A percentile compares a stretch with the other conserved stretches of the same genome.
Evolutionary conservation across 169 alveolate genomes (phyloP).

Genomic region (Plasmodium sp.): DNA sequence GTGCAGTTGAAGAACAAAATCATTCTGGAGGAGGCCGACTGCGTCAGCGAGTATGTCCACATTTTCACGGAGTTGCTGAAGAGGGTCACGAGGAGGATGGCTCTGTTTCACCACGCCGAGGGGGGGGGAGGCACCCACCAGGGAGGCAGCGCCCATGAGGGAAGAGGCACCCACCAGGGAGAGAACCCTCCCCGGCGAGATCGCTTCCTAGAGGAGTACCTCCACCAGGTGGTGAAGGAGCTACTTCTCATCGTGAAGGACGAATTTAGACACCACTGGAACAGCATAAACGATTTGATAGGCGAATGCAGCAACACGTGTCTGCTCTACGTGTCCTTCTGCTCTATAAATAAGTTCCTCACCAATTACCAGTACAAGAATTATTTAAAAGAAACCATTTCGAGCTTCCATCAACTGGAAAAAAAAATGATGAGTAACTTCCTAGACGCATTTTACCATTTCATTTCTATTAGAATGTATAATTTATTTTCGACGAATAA

Average conservation of each 20-base stretch:
- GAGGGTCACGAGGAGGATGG: background rate
- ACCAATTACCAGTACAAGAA: slow-evolving; percentile 4
- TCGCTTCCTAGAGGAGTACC: slow-evolving; percentile 29
- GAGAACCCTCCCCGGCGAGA: background rate
- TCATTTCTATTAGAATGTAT: slow-evolving; percentile 55
- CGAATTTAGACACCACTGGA: slow-evolving; percentile 68
- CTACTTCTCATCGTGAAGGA: slow-evolving; percentile 50
- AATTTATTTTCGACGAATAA: slow-evolving; percentile 39
- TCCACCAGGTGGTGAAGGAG: slow-evolving; percentile 42
- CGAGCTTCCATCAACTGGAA: slow-evolving; percentile 36
- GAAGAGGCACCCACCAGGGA: background rate
- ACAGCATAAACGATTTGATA: slow-evolving; percentile 51
- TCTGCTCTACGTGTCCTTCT: slow-evolving; percentile 45
- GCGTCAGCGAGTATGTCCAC: slow-evolving; percentile 53
- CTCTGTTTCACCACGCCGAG: background rate
- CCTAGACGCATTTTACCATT: slow-evolving; percentile 70
- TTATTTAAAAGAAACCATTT: slow-evolving; percentile 38
- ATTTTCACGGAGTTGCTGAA: slow-evolving; percentile 36
- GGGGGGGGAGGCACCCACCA: background rate
- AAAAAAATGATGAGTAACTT: slow-evolving; percentile 61
- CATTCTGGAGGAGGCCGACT: slow-evolving; percentile 49
- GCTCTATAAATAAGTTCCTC: slow-evolving; percentile 17
- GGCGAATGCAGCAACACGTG: slow-evolving; percentile 47
- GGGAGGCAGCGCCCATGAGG: background rate
- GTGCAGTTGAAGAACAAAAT: slow-evolving; percentile 56